phyloP scores from a whole-genome alignment of 495 filamentous ascomycete species.

The Amniculicola lignicola region DNA sequence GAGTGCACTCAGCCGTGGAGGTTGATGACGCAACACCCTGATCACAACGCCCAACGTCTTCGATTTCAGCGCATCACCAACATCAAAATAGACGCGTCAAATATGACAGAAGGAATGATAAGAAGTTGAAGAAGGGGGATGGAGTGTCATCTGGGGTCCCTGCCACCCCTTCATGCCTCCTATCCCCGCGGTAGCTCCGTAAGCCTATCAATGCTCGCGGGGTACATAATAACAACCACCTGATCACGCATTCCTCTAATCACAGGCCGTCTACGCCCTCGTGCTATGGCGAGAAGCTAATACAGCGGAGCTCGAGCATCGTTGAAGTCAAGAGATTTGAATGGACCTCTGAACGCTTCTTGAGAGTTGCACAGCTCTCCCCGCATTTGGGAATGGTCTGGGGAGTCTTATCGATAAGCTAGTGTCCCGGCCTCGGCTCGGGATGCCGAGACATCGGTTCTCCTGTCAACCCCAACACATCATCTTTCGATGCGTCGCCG shows the following conservation, averaged over 20 bases:
- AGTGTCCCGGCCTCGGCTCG: too few species aligned
- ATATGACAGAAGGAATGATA: not conserved
- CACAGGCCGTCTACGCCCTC: too few species aligned
- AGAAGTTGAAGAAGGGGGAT: not conserved
- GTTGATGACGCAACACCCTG: not conserved
- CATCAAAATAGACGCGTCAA: not conserved
- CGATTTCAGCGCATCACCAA: not conserved
- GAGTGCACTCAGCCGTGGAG: not conserved
- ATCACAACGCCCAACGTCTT: not conserved
- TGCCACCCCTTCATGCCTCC: not conserved
- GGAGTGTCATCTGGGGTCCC: not conserved
- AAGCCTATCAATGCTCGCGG: slow-evolving; percentile 12
- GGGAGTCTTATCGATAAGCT: too few species aligned
- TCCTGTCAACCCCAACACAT: too few species aligned
- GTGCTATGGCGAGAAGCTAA: too few species aligned
- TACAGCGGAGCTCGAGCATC: too few species aligned
- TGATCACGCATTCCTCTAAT: slow-evolving; percentile 6
- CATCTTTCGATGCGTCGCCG: too few species aligned
- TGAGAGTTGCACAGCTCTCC: too few species aligned
- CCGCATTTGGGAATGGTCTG: too few species aligned
- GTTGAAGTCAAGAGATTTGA: too few species aligned
- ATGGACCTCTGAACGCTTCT: too few species aligned
- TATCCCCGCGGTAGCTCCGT: slow-evolving; percentile 4
- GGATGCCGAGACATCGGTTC: too few species aligned
- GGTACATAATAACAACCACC: not conserved